Percentiles rank a stretch among this genome's conserved stretches.
Evolutionary conservation across 2,329 filamentous ascomycete species (phyloP).

Genomic region (Aphanocladium album): DNA sequence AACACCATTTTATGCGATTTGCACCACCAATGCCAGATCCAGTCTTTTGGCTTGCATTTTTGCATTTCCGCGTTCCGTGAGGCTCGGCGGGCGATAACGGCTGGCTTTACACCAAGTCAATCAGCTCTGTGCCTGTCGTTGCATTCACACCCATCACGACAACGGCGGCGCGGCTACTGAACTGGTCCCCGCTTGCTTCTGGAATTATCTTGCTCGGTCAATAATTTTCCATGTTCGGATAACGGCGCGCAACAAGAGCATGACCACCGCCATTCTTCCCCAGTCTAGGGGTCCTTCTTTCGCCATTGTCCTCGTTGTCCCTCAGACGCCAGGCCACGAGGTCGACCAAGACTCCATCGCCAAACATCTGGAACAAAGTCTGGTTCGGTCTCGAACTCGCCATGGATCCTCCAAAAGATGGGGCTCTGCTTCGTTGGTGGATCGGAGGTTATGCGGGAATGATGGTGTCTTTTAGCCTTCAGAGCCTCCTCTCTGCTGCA

Average conservation of each 20-base stretch:
- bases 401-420: constrained; percentile 9
- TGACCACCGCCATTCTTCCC: not conserved
- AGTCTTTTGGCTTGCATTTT: not conserved
- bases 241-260: not conserved
- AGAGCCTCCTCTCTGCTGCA: not conserved
- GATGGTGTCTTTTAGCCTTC: not conserved
- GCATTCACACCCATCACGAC: no score
- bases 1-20: not conserved
- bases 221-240: not conserved
- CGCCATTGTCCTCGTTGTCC: not conserved
- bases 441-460: constrained; percentile 17
- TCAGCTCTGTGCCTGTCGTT: no score
- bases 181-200: no score
- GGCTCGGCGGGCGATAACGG: not conserved
- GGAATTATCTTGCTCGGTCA: not conserved
- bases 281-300: not conserved
- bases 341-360: constrained; percentile 8
- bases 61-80: not conserved
- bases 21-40: not conserved
- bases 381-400: constrained; percentile 17
- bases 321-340: not conserved
- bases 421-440: constrained; percentile 12
- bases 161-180: not conserved
- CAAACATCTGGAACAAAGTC: constrained; percentile 17
- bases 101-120: no score